These are phyloP conservation scores for Pseudogymnoascus sp. DNA, from an alignment of 2,329 filamentous ascomycete genomes.

Conservation along the genomic window DNA sequence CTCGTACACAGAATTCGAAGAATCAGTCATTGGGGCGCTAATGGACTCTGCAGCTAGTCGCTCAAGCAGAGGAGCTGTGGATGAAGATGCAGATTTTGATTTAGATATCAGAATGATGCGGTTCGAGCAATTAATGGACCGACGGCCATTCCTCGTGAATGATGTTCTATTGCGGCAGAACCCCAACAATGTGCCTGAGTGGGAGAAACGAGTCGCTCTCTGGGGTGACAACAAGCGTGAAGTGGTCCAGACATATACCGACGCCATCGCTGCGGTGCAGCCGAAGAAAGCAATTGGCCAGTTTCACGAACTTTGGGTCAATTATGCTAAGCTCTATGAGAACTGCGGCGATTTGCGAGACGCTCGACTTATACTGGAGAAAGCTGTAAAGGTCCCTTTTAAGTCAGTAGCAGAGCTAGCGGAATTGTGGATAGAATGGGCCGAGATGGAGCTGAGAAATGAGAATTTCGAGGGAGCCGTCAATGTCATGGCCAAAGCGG, in stretches of 20 bases:
- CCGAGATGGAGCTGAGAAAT: slow-evolving; percentile 91
- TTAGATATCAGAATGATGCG: slow-evolving; percentile 95
- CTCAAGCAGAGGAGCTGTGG: slow-evolving; percentile 66
- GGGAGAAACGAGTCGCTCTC: slow-evolving; percentile 91
- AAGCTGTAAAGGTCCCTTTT: slow-evolving; percentile 94
- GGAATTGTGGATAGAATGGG: slow-evolving; percentile 99
- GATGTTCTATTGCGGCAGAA: slow-evolving; percentile 94
- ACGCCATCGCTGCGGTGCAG: slow-evolving; percentile 85
- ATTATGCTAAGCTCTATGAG: slow-evolving; percentile 97
- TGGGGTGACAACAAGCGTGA: slow-evolving; percentile 92
- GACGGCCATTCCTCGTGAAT: slow-evolving; percentile 89
- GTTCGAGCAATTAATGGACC: slow-evolving; percentile 97
- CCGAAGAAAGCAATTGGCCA: slow-evolving; percentile 91
- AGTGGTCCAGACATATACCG: slow-evolving; percentile 87
- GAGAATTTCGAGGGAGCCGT: slow-evolving; percentile 95
- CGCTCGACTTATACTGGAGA: slow-evolving; percentile 90
- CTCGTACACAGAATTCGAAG: slow-evolving; percentile 92
- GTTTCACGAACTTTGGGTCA: slow-evolving; percentile 92
- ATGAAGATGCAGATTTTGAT: slow-evolving; percentile 85
- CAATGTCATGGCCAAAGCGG: slow-evolving; percentile 93
- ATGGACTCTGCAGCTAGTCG: slow-evolving; percentile 80
- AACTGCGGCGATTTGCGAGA: slow-evolving; percentile 73
- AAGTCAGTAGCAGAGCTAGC: slow-evolving; percentile 95
- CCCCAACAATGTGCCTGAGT: slow-evolving; percentile 90
- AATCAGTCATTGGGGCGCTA: slow-evolving; percentile 82